Conservation (phyloP, 2,329 filamentous ascomycete genomes). For the Orbilia blumenaviensis region DNA sequence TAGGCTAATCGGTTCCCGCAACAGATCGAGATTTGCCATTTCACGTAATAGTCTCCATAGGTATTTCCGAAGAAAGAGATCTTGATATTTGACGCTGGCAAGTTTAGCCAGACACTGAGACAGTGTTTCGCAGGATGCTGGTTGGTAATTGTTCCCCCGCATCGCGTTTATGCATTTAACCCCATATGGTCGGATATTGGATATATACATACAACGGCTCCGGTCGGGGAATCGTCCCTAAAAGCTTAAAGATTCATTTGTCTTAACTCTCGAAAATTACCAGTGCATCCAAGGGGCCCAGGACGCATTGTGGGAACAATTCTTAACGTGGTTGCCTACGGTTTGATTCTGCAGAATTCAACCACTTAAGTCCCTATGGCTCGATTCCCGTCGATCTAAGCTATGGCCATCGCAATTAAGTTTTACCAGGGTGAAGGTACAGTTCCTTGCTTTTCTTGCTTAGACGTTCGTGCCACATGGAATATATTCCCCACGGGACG, state of each 20-base stretch:
- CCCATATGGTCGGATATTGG: neutral
- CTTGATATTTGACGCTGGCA: conserved; percentile 18
- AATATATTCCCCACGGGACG: conserved; percentile 36
- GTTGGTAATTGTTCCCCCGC: too few relatives aligned
- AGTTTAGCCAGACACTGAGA: conserved; percentile 31
- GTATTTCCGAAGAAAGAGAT: conserved; percentile 1
- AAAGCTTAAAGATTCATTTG: conserved; percentile 14
- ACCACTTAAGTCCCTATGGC: neutral
- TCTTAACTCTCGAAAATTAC: neutral
- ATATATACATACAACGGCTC: neutral
- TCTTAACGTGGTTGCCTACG: conserved; percentile 19
- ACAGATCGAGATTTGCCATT: conserved; percentile 26
- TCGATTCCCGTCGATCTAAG: conserved; percentile 6
- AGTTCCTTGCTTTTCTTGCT: conserved; percentile 5
- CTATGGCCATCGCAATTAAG: neutral
- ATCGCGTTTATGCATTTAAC: conserved; percentile 27
- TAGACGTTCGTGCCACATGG: conserved; percentile 49
- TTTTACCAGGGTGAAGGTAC: conserved; percentile 23
- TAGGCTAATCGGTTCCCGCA: conserved; percentile 24
- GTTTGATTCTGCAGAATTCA: neutral
- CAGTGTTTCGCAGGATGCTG: conserved; percentile 15
- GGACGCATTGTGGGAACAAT: neutral
- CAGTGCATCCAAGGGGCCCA: neutral
- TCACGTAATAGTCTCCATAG: neutral
- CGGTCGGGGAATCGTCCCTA: conserved; percentile 4